A percentile compares a stretch with the other conserved stretches of the same genome.
phyloP scores from a whole-genome alignment of 2,329 filamentous ascomycete genomes.

The Sclerotinia minor region DNA sequence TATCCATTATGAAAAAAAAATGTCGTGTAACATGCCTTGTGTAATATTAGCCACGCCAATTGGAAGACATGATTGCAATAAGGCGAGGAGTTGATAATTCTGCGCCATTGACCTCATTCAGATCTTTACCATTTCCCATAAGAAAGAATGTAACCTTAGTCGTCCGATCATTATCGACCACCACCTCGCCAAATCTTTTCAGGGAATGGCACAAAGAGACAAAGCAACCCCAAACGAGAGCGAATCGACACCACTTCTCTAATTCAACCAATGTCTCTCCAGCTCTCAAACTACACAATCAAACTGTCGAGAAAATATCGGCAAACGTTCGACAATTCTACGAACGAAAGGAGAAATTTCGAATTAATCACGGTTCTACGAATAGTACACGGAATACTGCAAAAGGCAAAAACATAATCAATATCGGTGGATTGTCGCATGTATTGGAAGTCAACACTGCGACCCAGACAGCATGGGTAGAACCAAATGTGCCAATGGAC shows the following conservation, averaged over 20 bases:
- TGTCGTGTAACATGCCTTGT: neutral
- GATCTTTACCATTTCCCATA: neutral
- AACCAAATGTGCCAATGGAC: constrained; percentile 71
- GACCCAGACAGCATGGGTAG: constrained; percentile 53
- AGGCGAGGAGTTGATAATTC: neutral
- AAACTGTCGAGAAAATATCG: constrained; percentile 49
- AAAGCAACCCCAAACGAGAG: neutral
- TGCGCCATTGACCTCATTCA: constrained; percentile 8
- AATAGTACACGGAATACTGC: constrained; percentile 52
- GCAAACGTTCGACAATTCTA: constrained; percentile 49
- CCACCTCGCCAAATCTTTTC: constrained; percentile 3
- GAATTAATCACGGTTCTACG: constrained; percentile 59
- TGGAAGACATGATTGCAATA: constrained; percentile 12
- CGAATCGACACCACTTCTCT: neutral
- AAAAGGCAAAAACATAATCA: constrained; percentile 46
- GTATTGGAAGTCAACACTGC: constrained; percentile 47
- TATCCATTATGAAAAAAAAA: no score
- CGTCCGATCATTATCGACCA: neutral
- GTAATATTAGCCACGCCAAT: constrained; percentile 12
- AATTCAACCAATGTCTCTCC: neutral
- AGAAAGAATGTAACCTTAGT: neutral
- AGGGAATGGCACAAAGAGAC: neutral
- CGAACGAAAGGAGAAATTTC: constrained; percentile 50
- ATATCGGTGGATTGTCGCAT: constrained; percentile 51
- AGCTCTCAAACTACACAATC: constrained; percentile 42